These are phyloP conservation scores for Albugo candida DNA, from an alignment of 352 stramenopile species.

Conservation along the genomic window DNA sequence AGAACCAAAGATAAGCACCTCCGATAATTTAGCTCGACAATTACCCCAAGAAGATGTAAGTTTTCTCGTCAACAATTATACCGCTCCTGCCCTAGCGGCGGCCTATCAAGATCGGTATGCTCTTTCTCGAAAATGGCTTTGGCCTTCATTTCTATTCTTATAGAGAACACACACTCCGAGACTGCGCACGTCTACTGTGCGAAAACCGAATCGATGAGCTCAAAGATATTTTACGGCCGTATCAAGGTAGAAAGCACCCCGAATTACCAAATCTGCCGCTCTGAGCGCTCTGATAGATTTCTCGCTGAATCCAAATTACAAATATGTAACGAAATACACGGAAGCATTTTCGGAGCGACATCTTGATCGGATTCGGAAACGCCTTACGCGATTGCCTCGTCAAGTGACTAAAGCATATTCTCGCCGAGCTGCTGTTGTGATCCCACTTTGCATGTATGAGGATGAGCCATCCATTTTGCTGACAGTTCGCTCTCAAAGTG, in stretches of 20 bases:
- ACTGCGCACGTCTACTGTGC: constrained; percentile 51
- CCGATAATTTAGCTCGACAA: too few relatives aligned
- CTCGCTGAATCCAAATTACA: constrained; percentile 1
- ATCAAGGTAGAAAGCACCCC: constrained; percentile 22
- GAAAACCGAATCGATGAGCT: constrained; percentile 60
- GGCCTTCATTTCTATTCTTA: neutral
- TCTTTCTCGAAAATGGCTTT: too few relatives aligned
- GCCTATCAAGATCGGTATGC: constrained; percentile 87
- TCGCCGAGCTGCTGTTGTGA: constrained; percentile 84
- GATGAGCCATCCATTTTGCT: constrained; percentile 90
- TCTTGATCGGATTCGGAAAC: constrained; percentile 87
- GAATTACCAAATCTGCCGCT: neutral
- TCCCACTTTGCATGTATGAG: constrained; percentile 93
- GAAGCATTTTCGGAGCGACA: constrained; percentile 71
- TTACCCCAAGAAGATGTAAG: constrained; percentile 19
- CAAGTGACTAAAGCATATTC: constrained; percentile 87
- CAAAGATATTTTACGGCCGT: constrained; percentile 45
- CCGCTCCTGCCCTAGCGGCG: constrained; percentile 82
- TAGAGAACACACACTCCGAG: constrained; percentile 58
- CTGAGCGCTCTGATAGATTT: neutral
- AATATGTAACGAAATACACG: constrained; percentile 24
- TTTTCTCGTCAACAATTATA: constrained; percentile 93
- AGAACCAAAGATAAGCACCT: too few relatives aligned
- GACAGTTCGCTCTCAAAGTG: constrained; percentile 80
- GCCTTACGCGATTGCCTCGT: constrained; percentile 85